Base-by-base conservation (phyloP, 1,284 basidiomycete species). In the Tilletiaria anomala region DNA sequence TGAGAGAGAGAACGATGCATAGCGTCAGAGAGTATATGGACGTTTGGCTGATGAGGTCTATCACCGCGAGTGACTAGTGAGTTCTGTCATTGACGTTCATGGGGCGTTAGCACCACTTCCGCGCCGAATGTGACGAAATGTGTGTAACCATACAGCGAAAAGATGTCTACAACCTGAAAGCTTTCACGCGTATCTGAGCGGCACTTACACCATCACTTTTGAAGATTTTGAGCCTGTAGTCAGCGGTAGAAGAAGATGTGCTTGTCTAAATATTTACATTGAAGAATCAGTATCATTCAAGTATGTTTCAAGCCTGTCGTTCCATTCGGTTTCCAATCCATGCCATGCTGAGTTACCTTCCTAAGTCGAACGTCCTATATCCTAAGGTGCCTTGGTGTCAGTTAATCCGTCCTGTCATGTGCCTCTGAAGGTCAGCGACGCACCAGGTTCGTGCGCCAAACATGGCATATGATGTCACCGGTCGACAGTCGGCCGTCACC, bases 81-180 rank as follows among this genome's bases (percentile, higher is more conserved):
- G n/a, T n/a, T n/a, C n/a, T n/a, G n/a, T n/a, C n/a, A n/a, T n/a
- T n/a, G n/a, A n/a, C n/a, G n/a, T n/a, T n/a, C n/a, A n/a, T n/a
- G n/a, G n/a, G n/a, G n/a, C n/a, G n/a, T n/a, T n/a, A n/a, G n/a
- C n/a, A n/a, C n/a, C n/a, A n/a, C n/a, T n/a, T n/a, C n/a, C n/a
- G n/a, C n/a, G n/a, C n/a, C n/a, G n/a, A n/a, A n/a, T n/a, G n/a
- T n/a, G n/a, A n/a, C n/a, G n/a, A n/a, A n/a, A n/a, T n/a, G n/a
- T n/a, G n/a, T n/a, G n/a, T n/a, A n/a, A n/a, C n/a, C n/a, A n/a
- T n/a, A n/a, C n/a, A n/a, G n/a, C n/a, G n/a, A n/a, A n/a, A n/a
- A n/a, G n/a, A n/a, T n/a, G n/a, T 82, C 34, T 82, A 72, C 61
- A 93, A 93, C 53, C 79, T 70, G 69, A 89, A 91, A 22, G 82